Evolutionary conservation across 495 filamentous ascomycete species (phyloP).

Genomic region (Parathielavia hyrcaniae): DNA sequence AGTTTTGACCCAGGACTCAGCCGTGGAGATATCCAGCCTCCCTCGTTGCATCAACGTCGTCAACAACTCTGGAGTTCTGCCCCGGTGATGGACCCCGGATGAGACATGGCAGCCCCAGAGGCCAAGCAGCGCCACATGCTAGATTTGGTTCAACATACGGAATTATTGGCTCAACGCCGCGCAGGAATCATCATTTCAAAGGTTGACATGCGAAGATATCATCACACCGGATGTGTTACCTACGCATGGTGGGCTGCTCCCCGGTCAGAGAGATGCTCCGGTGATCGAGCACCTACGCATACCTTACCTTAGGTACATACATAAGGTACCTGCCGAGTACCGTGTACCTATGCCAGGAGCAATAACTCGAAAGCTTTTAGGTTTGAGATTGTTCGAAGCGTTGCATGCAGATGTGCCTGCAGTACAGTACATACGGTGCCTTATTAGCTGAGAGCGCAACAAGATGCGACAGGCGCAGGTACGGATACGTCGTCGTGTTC

Average conservation of each 20-base stretch:
- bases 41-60: too few relatives aligned
- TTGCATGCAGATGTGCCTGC: neutral
- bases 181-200: neutral
- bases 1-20: too few relatives aligned
- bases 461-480: neutral
- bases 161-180: conserved; percentile 1
- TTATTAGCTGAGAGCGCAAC: neutral
- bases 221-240: too few relatives aligned
- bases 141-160: conserved; percentile 3
- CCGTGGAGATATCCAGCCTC: too few relatives aligned
- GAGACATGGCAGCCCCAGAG: neutral
- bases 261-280: neutral
- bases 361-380: too few relatives aligned
- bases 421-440: neutral
- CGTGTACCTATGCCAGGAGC: too few relatives aligned
- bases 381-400: too few relatives aligned
- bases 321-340: too few relatives aligned
- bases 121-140: conserved; percentile 9
- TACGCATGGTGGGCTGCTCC: neutral
- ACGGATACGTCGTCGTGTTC: neutral
- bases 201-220: too few relatives aligned
- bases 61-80: too few relatives aligned
- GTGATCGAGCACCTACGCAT: conserved; percentile 1
- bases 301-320: too few relatives aligned
- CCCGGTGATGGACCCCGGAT: too few relatives aligned